Evolutionary conservation across 2,329 filamentous ascomycete species (phyloP).

Genomic region (Botrytis porri): DNA sequence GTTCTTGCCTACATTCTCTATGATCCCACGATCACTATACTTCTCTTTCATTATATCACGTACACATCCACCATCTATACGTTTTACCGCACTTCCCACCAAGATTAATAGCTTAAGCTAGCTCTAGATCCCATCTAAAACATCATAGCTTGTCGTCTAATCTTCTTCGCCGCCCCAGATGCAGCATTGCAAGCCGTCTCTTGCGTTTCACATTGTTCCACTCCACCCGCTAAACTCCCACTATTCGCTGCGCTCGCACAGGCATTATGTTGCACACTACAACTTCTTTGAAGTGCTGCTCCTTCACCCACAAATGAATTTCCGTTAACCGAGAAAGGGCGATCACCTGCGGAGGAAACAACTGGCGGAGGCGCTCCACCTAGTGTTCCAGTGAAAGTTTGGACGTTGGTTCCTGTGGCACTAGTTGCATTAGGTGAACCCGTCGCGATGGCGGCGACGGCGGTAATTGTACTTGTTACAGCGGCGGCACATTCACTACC

Average conservation of each 20-base stretch:
- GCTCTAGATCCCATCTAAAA: neutral
- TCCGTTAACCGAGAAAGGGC: constrained; percentile 56
- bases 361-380: constrained; percentile 48
- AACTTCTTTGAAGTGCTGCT: constrained; percentile 58
- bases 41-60: too few relatives aligned
- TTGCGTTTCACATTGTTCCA: constrained; percentile 56
- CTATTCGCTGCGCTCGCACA: constrained; percentile 52
- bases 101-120: too few relatives aligned
- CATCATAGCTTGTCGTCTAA: neutral
- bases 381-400: constrained; percentile 47
- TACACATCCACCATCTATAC: neutral
- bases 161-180: neutral
- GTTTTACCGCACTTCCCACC: too few relatives aligned
- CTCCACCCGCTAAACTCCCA: constrained; percentile 43
- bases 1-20: neutral
- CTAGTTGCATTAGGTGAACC: constrained; percentile 20
- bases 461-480: constrained; percentile 13
- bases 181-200: constrained; percentile 39
- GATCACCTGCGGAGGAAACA: constrained; percentile 48
- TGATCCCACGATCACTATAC: neutral
- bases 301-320: constrained; percentile 55
- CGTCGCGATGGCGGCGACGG: neutral
- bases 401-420: constrained; percentile 38
- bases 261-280: constrained; percentile 45
- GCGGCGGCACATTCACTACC: neutral